Evolutionary conservation across 2,329 filamentous ascomycete genomes (phyloP).

Genomic region (Cercospora zeina): DNA sequence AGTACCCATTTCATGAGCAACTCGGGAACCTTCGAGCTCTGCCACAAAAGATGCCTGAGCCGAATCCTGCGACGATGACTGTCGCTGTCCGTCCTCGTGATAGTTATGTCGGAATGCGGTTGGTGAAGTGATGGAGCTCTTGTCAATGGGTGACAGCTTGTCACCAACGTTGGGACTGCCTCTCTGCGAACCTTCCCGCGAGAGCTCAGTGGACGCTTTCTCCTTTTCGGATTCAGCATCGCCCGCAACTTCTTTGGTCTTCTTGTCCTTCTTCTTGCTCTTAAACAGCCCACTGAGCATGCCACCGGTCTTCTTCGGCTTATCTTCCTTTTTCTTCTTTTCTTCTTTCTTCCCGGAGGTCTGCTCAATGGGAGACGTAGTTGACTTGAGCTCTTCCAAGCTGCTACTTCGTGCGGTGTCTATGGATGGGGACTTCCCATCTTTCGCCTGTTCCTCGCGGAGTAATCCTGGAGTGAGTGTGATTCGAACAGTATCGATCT

Average conservation of each 20-base stretch:
- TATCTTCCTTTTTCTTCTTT: slow-evolving; percentile 74
- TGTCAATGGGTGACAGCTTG: slow-evolving; percentile 32
- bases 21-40: slow-evolving; percentile 43
- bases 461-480: slow-evolving; percentile 90
- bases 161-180: slow-evolving; percentile 30
- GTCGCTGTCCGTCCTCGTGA: slow-evolving; percentile 16
- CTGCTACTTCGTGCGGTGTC: slow-evolving; percentile 57
- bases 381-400: slow-evolving; percentile 74
- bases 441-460: slow-evolving; percentile 68
- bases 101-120: slow-evolving; percentile 11
- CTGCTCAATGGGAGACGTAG: slow-evolving; percentile 60
- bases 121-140: slow-evolving; percentile 15
- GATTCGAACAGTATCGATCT: slow-evolving; percentile 93
- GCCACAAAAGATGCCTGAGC: slow-evolving; percentile 34
- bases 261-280: slow-evolving; percentile 65
- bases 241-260: slow-evolving; percentile 50
- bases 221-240: slow-evolving; percentile 39
- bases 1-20: slow-evolving; percentile 43
- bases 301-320: slow-evolving; percentile 68
- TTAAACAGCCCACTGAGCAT: slow-evolving; percentile 72
- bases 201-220: slow-evolving; percentile 33
- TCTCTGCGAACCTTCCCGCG: slow-evolving; percentile 29
- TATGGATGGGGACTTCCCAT: slow-evolving; percentile 37
- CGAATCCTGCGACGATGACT: slow-evolving; percentile 23
- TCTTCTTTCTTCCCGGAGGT: slow-evolving; percentile 71